Evolutionary conservation across 2,329 filamentous ascomycete species (phyloP), one percentile per base, ranked within the genome.

Genomic region (Hypoxylon sp.): DNA sequence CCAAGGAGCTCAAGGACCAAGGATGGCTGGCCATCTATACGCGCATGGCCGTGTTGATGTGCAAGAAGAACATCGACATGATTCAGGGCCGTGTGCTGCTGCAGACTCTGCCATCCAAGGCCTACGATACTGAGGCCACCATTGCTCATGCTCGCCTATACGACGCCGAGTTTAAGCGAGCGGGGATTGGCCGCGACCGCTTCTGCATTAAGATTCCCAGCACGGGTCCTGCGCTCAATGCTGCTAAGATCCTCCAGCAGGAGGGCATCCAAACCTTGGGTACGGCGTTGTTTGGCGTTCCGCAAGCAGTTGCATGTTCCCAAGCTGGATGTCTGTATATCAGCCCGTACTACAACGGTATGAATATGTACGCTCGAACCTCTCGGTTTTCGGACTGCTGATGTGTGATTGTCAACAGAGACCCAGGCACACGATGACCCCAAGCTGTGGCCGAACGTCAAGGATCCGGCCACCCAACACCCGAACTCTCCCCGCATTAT

Each of bases 191-290:
- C 2, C 79, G 81, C 17, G 82, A 84, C 62, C 78, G 82, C 10
- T 85, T 82, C 71, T 83, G 81, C 70, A 85, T 86, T 79, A 86
- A 86, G 74, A 85, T 86, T 23, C 83, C 83, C 9, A 80, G 79
- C 25, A 85, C 83, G 0, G 83, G 83, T 0, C 79, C 83, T 0
- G 83, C 82, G 9, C 72, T 86, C 25, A 83, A 81, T 57, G 83
- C 82, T 0, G 81, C 80, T 28, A 81, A 79, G 51, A 76, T 79
- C 13, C 77, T 86, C 32, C 57, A 60, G 46, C 32, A 60, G 36
- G 57, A 60, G 46, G 57, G 57, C 34, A 60, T 77, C 50, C 76
- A 78, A 1, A 86, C 83, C 0, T 77, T 85, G 1, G 83, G 82
- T 0, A 86, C 84, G 0, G 79, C 83, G 0, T 71, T 85, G 1